A percentile compares a stretch with the other conserved stretches of the same genome.
Conservation (phyloP, 2,329 filamentous ascomycete species). For the Xylariaceae sp. region DNA sequence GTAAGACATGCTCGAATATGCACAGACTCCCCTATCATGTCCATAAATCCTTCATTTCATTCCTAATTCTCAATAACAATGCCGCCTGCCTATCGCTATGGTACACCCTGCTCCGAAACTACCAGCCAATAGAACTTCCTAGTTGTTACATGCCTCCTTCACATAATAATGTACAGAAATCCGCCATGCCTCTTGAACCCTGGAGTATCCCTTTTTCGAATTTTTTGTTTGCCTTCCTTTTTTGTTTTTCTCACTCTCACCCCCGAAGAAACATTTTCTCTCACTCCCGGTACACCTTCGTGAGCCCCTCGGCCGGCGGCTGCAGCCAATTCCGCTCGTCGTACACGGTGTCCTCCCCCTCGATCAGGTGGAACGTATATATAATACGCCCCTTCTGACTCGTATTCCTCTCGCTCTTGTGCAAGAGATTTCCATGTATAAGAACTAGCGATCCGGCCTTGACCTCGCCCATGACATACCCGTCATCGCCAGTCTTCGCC, state of each 20-base stretch:
- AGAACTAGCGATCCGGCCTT: conserved; percentile 86
- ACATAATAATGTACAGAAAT: conserved; percentile 3
- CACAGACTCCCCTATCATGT: not conserved
- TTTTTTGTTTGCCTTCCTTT: not conserved
- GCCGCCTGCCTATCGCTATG: not conserved
- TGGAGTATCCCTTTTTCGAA: not conserved
- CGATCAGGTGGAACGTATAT: conserved; percentile 96
- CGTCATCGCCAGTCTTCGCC: conserved; percentile 39
- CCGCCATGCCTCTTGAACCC: not conserved
- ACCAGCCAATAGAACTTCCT: not conserved
- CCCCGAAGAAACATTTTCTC: not conserved
- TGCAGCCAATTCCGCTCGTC: conserved; percentile 92
- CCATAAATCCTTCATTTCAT: not conserved
- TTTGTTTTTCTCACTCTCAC: too few relatives aligned
- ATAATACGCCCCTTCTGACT: conserved; percentile 85
- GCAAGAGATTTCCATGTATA: conserved; percentile 91
- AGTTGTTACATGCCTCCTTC: conserved; percentile 3
- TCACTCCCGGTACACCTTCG: conserved; percentile 48
- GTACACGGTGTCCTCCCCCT: conserved; percentile 67
- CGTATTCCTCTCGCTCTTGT: conserved; percentile 91
- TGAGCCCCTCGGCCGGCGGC: conserved; percentile 75
- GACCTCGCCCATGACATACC: conserved; percentile 78
- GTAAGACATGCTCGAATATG: too few relatives aligned
- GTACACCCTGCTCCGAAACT: not conserved
- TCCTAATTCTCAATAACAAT: not conserved